These are phyloP conservation scores for Suhomyces yuchorum DNA, from an alignment of 1,139 yeast genomes.

Conservation along the genomic window DNA sequence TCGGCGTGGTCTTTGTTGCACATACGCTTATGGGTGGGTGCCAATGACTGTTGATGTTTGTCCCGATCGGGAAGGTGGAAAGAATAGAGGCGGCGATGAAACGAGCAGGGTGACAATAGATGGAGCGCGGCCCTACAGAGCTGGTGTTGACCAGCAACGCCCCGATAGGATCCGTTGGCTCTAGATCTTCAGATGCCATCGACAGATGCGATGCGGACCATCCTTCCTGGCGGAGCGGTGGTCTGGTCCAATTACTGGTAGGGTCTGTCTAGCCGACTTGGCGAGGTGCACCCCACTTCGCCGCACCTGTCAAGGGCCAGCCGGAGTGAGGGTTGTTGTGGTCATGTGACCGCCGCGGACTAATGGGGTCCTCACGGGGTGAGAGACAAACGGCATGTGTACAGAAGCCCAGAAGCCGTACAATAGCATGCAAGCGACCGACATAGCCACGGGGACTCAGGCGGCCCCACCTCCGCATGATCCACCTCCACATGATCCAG, in stretches of 20 bases:
- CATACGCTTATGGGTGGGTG: slow-evolving; percentile 2
- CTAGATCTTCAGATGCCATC: no score
- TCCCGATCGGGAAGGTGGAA: slow-evolving; percentile 8
- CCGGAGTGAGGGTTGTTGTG: background rate
- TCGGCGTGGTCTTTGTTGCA: slow-evolving; percentile 1
- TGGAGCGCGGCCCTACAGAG: no score
- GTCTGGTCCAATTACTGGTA: no score
- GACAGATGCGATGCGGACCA: no score
- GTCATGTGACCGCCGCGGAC: background rate
- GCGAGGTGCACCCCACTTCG: no score
- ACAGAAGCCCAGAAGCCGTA: background rate
- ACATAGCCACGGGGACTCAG: background rate
- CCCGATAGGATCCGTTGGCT: no score
- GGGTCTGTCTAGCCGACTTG: no score
- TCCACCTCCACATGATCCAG: background rate
- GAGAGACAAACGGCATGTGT: background rate
- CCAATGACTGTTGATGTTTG: slow-evolving; percentile 8
- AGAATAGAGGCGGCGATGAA: background rate
- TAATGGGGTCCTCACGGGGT: no score
- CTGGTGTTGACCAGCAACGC: background rate
- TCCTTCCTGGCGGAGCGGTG: no score
- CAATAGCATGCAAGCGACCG: background rate
- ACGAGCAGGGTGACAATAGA: background rate
- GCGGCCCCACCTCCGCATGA: background rate
- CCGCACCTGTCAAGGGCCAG: no score